Evolutionary conservation across 2,329 filamentous ascomycete genomes (phyloP), one percentile per base, ranked within the genome.

Genomic region (Penicillium sp.): DNA sequence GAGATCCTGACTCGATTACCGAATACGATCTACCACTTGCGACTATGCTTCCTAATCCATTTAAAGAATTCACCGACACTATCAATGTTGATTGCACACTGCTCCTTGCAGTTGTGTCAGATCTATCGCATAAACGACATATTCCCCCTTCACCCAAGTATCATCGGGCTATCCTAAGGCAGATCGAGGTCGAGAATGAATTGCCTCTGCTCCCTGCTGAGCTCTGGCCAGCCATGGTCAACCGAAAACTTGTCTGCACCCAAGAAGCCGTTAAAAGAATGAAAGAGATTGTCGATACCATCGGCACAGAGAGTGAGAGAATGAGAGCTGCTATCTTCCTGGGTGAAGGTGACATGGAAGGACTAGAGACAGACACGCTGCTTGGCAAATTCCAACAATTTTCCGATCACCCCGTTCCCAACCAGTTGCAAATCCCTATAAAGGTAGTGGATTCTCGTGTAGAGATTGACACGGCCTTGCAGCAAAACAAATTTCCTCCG

Each of bases 81-180:
- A 60, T 80, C 45, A 79, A 79, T 61, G 70, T 79, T 48, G 78
- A 81, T 60, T 78, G 76, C 62, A 90, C 88, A 1, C 82, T 90
- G 47, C 78, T 92, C 5, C 80, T 92, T 5, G 88, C 87, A 4
- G 75, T 91, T 2, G 82, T 87, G 1, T 90, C 88, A 0, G 89
- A 92, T 64, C 83, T 91, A 24, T 88, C 86, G 1, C 87, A 91
- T 66, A 72, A 73, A 33, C 65, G 70, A 55, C 63, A 65, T 38
- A 72, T 73, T 52, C 64, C 71, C 2, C 74, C 79, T 47, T 74
- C 79, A 33, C 76, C 79, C n/a, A 78, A 74, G 68, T 79, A 81
- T 63, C 85, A 87, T 62, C 76, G 72, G 21, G 82, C 84, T 45
- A 84, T 90, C 50, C 74, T 81, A 51, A 78, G 81, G 14, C 86